Conservation (phyloP, 768 basidiomycete species). For the Pleurotus tuoliensis region DNA sequence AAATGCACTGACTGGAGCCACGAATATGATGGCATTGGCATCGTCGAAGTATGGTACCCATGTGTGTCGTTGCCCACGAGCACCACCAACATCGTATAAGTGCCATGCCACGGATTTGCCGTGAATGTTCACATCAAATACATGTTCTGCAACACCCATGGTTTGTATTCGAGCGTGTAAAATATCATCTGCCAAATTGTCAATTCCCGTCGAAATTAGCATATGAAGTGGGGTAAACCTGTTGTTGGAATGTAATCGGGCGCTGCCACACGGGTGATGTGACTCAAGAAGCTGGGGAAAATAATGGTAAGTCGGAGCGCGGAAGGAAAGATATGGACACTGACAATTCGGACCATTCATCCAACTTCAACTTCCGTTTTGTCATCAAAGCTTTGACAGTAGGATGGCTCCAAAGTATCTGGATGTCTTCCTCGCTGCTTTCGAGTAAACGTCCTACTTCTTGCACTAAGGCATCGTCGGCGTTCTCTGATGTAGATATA, state of each 20-base stretch:
- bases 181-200: slow-evolving; percentile 61
- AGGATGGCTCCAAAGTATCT: slow-evolving; percentile 68
- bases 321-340: slow-evolving; percentile 21
- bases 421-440: slow-evolving; percentile 59
- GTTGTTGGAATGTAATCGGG: slow-evolving; percentile 71
- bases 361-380: slow-evolving; percentile 68
- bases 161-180: slow-evolving; percentile 88
- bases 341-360: slow-evolving; percentile 89
- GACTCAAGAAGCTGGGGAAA: slow-evolving; percentile 62
- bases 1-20: slow-evolving; percentile 76
- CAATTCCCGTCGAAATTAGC: not conserved
- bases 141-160: slow-evolving; percentile 83
- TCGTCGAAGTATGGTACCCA: slow-evolving; percentile 81
- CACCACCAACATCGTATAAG: slow-evolving; percentile 70
- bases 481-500: slow-evolving; percentile 24
- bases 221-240: slow-evolving; percentile 35
- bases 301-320: not conserved
- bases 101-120: slow-evolving; percentile 76
- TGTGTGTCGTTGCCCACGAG: slow-evolving; percentile 66
- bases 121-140: slow-evolving; percentile 78
- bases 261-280: slow-evolving; percentile 68
- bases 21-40: slow-evolving; percentile 77
- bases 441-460: slow-evolving; percentile 60
- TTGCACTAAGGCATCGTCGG: slow-evolving; percentile 53
- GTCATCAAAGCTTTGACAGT: slow-evolving; percentile 65